A percentile compares a stretch with the other conserved stretches of the same genome.
These are phyloP conservation scores for Vaccinium corymbosum DNA, from an alignment of 148 eudicot genomes.

Conservation along the genomic window DNA sequence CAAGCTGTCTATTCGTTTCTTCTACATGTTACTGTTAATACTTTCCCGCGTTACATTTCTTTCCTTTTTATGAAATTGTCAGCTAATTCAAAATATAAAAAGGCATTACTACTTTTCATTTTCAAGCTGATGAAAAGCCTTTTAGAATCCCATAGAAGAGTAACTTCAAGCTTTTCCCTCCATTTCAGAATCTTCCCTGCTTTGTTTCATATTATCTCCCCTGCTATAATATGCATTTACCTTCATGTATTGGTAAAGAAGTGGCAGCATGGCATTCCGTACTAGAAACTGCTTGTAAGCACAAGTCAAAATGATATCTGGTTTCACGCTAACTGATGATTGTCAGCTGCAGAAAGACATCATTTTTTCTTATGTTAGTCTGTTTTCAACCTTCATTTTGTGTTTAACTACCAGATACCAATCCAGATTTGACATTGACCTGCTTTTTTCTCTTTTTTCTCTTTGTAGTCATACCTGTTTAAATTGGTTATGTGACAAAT, in stretches of 20 bases:
- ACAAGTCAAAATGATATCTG: background rate
- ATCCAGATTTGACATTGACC: background rate
- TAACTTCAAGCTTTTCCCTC: background rate
- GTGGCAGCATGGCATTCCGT: background rate
- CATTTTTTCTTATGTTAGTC: background rate
- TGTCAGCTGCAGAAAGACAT: background rate
- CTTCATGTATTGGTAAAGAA: background rate
- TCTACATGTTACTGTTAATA: background rate
- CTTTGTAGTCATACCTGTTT: background rate
- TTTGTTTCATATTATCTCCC: no score
- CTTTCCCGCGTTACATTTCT: background rate
- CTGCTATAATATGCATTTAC: background rate
- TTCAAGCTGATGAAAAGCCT: background rate
- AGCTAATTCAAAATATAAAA: background rate
- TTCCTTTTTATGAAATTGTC: background rate
- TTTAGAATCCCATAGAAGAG: background rate
- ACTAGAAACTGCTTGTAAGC: background rate
- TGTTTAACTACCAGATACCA: background rate
- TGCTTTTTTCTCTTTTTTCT: background rate
- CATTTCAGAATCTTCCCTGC: background rate
- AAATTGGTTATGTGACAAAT: slow-evolving; percentile 12
- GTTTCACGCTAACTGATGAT: background rate
- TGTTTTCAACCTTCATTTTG: background rate
- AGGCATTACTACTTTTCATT: background rate
- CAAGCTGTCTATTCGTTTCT: background rate